A percentile compares a stretch with the other conserved stretches of the same genome.
phyloP scores from a whole-genome alignment of 2,329 filamentous ascomycete genomes.

The Aotearoamyces nothofagi region DNA sequence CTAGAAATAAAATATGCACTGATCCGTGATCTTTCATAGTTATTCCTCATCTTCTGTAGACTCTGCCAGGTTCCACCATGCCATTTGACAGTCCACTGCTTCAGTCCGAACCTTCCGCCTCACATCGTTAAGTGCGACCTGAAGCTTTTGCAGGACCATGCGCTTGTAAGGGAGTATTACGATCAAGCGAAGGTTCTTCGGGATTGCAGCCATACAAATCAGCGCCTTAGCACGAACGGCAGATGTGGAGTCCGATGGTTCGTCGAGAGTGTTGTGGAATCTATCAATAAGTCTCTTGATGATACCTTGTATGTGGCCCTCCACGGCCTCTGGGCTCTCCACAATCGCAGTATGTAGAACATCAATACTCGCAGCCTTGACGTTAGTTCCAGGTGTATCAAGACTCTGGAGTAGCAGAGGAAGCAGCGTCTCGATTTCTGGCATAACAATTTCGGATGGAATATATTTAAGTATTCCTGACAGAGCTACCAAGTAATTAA shows the following conservation, averaged over 20 bases:
- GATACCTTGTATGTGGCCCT: slow-evolving; percentile 14
- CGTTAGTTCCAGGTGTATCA: slow-evolving; percentile 6
- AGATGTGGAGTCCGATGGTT: slow-evolving; percentile 12
- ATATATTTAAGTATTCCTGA: slow-evolving; percentile 13
- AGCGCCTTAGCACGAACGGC: slow-evolving; percentile 12
- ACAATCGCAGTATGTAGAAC: slow-evolving; percentile 7
- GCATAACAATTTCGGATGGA: slow-evolving; percentile 5
- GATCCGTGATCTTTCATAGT: too few relatives aligned
- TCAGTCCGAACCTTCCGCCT: slow-evolving; percentile 11
- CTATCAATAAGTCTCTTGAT: slow-evolving; percentile 16
- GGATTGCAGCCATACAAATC: slow-evolving; percentile 14
- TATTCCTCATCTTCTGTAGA: slow-evolving; percentile 1
- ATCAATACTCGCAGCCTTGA: slow-evolving; percentile 10
- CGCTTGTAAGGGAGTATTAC: slow-evolving; percentile 6
- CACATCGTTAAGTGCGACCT: slow-evolving; percentile 13
- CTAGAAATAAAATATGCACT: too few relatives aligned
- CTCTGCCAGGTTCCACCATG: slow-evolving; percentile 9
- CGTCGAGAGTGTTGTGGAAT: slow-evolving; percentile 13
- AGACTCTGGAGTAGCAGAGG: slow-evolving; percentile 13
- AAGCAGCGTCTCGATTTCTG: slow-evolving; percentile 2
- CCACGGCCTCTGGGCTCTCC: slow-evolving; percentile 5
- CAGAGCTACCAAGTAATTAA: slow-evolving; percentile 16
- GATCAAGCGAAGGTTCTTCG: slow-evolving; percentile 7
- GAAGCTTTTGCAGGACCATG: slow-evolving; percentile 12
- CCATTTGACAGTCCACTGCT: slow-evolving; percentile 12